Base-by-base conservation (phyloP, 441 rosid species). In the Populus hybrid region DNA sequence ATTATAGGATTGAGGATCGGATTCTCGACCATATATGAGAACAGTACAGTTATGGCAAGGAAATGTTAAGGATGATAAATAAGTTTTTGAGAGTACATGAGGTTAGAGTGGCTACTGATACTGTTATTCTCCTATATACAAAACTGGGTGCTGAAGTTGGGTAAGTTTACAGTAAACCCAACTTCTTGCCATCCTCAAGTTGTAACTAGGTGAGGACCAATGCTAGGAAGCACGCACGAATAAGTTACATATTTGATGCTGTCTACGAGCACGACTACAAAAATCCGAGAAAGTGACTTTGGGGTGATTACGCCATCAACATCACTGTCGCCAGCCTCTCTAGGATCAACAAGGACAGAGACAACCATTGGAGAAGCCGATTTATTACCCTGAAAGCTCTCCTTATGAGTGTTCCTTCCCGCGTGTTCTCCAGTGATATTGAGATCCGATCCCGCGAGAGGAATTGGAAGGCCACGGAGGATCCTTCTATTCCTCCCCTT, bases 191-290 rank as follows among this genome's bases (percentile, higher is more conserved):
- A 12, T 73, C 78, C 80, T 92, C 79, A 94, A 32, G 89, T 79
- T 30, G 94, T 90, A 78, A 96, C 98, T 24, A 94, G 82, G 76
- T 93, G 96, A 73, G 85, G 89, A 72, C 92, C 87, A 16, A 89
- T 71, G 6, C 89, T 88, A 0, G 98, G 99, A 79, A 96, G 88
- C 78, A 82, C 85, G 67, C 99, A 96, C 0, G 99, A 96, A 83
- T 96, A 96, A 3, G 99, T 96, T 70, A 93, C 97, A 67, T 96
- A 94, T 86, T 96, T 96, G 75, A 91, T 90, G 67, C 97, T 89
- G 83, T 96, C 99, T 72, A 88, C 7, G 34, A 96, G 98, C 83
- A 96, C 97, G 18, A 96, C 99, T 0, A 96, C 98, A 76, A 96
- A 96, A 65, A 96, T 92, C 75, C 94, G 85, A 40, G 99, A 90